phyloP scores from a whole-genome alignment of 2,329 filamentous ascomycete species.

The Trichophyton rubrum region DNA sequence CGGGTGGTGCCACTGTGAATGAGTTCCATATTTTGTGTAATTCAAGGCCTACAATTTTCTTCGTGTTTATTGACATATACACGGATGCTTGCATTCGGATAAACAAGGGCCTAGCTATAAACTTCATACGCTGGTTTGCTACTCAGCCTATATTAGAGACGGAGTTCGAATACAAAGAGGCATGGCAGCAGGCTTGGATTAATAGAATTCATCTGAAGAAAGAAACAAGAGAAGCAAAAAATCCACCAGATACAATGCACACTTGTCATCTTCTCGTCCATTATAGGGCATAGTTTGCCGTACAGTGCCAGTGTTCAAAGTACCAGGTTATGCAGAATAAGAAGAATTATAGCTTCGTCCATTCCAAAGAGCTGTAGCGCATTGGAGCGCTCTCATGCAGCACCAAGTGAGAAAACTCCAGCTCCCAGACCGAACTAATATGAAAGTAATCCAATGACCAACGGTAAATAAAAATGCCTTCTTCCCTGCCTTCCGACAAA shows the following conservation, averaged over 20 bases:
- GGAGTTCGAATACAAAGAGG: neutral
- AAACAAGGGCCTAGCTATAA: no score
- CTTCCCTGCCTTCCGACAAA: neutral
- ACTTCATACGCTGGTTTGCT: no score
- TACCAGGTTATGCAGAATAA: neutral
- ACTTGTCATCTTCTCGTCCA: neutral
- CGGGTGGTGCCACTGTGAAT: neutral
- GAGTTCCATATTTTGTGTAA: neutral
- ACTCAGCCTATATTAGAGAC: no score
- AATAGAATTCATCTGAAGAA: neutral
- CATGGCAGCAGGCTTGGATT: neutral
- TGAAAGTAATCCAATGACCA: neutral
- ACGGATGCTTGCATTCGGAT: no score
- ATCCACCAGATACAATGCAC: neutral
- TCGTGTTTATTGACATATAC: neutral
- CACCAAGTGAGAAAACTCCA: neutral
- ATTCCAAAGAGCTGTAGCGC: neutral
- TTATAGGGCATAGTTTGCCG: neutral
- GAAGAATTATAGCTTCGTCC: neutral
- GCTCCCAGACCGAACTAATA: neutral
- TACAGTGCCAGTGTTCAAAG: neutral
- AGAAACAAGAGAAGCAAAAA: neutral
- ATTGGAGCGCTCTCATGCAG: neutral
- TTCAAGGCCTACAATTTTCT: neutral
- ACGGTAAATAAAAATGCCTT: neutral